These are phyloP conservation scores for Alloascoidea hylecoeti DNA, from an alignment of 805 yeast genomes.

Conservation along the genomic window DNA sequence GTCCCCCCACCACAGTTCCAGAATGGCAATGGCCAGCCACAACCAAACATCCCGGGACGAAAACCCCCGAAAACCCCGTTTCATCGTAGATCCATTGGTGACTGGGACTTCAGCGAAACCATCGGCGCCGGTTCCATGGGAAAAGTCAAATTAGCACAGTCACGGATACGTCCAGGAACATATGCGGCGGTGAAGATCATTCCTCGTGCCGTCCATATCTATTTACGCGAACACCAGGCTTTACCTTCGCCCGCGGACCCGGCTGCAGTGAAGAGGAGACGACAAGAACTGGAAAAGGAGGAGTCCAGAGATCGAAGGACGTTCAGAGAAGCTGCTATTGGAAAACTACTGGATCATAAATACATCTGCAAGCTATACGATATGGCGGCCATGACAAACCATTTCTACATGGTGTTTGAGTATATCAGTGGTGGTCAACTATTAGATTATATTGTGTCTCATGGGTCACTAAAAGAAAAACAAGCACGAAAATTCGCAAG, in stretches of 20 bases:
- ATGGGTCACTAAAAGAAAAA: slow-evolving; percentile 85
- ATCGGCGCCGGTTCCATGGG: slow-evolving; percentile 99
- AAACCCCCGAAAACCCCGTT: slow-evolving; percentile 20
- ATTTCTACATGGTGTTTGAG: slow-evolving; percentile 93
- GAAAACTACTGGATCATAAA: slow-evolving; percentile 81
- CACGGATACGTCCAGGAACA: slow-evolving; percentile 57
- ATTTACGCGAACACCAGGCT: slow-evolving; percentile 55
- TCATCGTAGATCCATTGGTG: slow-evolving; percentile 84
- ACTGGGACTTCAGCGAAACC: slow-evolving; percentile 91
- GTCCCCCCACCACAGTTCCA: too few relatives aligned
- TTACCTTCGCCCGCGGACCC: slow-evolving; percentile 53
- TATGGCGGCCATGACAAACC: slow-evolving; percentile 92
- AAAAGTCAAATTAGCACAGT: slow-evolving; percentile 88
- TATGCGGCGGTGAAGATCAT: slow-evolving; percentile 89
- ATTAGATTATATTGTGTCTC: slow-evolving; percentile 93
- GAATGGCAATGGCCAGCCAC: too few relatives aligned
- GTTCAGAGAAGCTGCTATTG: slow-evolving; percentile 89
- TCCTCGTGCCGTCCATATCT: slow-evolving; percentile 73
- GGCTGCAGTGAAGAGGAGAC: slow-evolving; percentile 42
- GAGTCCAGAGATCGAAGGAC: slow-evolving; percentile 86
- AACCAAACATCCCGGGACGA: too few relatives aligned
- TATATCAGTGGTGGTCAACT: slow-evolving; percentile 96
- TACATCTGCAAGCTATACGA: slow-evolving; percentile 86
- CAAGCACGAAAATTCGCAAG: slow-evolving; percentile 93
- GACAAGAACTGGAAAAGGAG: slow-evolving; percentile 67